Conservation (phyloP, 495 filamentous ascomycete genomes). For the Amorphotheca resinae region DNA sequence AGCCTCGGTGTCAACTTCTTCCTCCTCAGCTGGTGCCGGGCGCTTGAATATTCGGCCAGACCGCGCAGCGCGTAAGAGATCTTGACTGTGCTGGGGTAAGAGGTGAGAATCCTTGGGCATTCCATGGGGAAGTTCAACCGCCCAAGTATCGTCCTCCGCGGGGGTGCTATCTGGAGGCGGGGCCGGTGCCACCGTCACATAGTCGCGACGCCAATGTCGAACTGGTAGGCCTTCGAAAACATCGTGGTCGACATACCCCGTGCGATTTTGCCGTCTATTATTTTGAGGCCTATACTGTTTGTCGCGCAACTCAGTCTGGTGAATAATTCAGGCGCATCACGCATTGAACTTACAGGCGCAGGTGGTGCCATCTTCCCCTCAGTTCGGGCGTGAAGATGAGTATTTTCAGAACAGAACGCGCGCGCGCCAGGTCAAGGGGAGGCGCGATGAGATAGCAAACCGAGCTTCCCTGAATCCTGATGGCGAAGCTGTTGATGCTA, state of each 20-base stretch:
- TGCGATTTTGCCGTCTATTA: conserved; percentile 59
- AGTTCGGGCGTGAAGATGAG: too few relatives aligned
- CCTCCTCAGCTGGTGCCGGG: conserved; percentile 36
- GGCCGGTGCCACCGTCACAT: conserved; percentile 52
- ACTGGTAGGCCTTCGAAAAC: conserved; percentile 91
- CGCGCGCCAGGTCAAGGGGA: too few relatives aligned
- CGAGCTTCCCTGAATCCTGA: too few relatives aligned
- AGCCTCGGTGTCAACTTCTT: conserved; percentile 32
- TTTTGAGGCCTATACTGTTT: conserved; percentile 31
- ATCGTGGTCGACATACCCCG: conserved; percentile 75
- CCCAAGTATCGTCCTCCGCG: conserved; percentile 37
- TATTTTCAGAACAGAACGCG: too few relatives aligned
- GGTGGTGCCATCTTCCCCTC: too few relatives aligned
- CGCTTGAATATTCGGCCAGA: conserved; percentile 58
- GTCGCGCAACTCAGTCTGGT: too few relatives aligned
- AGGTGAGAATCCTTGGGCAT: conserved; percentile 85
- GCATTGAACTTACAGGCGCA: too few relatives aligned
- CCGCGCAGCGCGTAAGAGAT: conserved; percentile 72
- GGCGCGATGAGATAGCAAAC: too few relatives aligned
- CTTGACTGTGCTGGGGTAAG: conserved; percentile 64
- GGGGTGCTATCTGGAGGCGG: conserved; percentile 38
- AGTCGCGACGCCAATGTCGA: conserved; percentile 73
- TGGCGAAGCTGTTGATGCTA: too few relatives aligned
- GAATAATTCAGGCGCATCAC: too few relatives aligned
- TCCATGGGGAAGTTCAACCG: conserved; percentile 46